Evolutionary conservation across 306 rosid species (phyloP), one percentile per base, ranked within the genome.

Genomic region (Ziziphus jujuba): DNA sequence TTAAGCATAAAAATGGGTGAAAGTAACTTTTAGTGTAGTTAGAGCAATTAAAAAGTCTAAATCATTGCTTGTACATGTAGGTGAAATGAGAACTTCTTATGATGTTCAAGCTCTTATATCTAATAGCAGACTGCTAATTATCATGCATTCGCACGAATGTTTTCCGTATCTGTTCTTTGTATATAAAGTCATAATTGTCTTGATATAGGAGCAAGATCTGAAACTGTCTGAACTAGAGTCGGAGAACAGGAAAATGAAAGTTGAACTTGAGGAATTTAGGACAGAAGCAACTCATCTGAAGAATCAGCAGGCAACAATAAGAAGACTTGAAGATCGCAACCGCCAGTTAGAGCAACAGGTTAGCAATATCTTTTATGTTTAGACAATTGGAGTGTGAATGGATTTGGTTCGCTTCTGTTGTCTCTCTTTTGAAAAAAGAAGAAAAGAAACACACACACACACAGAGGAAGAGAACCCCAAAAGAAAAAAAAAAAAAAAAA

Each of bases 301-400:
- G 83, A 93, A 90, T 85, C 99, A 93, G 83, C 99, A 90, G 82
- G 99, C 96, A 74, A 93, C 99, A 44, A 93, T 93, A 81, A 78
- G 99, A 72, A 83, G 96, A 76, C 97, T 93, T 70, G 99, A 93
- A 78, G 99, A 93, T 67, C 82, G 96, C 75, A 90, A 84, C 70
- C 92, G 97, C 59, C 97, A 93, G 76, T 85, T 93, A 76, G 99
- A 93, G 81, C 97, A 81, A 70, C 99, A 88, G 99, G 97, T 93
- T 45, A 16, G 74, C 49, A 51, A 63, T 77, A 12, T 71, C 67
- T 69, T 7, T 66, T 23, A 21, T 22, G 34, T 1, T 9, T 12
- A 35, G 76, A 63, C 65, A 17, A 60, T 73, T 69, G 53, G 52
- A 67, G 33, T 77, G 51, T 69, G 24, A 19, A 1, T 24, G 6